These are phyloP conservation scores for Echium plantagineum DNA, from an alignment of 257 asterid species.

Conservation along the genomic window DNA sequence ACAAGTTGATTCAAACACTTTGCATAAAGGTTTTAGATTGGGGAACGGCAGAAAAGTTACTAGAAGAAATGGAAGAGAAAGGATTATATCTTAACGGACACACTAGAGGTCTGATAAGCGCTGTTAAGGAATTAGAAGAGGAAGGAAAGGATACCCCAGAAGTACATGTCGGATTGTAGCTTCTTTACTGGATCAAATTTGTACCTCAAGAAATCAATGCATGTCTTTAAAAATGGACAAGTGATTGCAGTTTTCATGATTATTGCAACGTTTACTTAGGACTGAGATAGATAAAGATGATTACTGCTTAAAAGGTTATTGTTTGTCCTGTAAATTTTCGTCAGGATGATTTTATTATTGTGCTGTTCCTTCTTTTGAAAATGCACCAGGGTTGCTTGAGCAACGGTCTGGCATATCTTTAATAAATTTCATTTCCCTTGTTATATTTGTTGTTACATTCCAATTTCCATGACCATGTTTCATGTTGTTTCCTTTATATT, in stretches of 20 bases:
- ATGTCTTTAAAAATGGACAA: background rate
- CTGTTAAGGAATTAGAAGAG: conserved; percentile 66
- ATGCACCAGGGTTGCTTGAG: background rate
- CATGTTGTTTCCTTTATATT: background rate
- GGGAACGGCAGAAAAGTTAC: conserved; percentile 61
- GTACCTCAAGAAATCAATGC: background rate
- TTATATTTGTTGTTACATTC: background rate
- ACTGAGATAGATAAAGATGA: conserved; percentile 1
- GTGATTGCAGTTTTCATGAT: background rate
- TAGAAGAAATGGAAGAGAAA: conserved; percentile 49
- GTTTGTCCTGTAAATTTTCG: background rate
- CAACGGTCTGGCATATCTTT: background rate
- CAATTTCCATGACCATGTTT: too few species aligned
- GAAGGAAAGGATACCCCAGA: conserved; percentile 26
- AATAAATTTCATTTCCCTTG: background rate
- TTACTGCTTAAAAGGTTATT: background rate
- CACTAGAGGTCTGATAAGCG: conserved; percentile 57
- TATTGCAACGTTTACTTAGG: background rate
- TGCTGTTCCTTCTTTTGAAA: background rate
- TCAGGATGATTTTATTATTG: background rate
- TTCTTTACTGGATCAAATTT: background rate
- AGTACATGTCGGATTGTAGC: conserved; percentile 12
- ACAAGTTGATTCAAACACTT: conserved; percentile 70
- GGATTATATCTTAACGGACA: conserved; percentile 58
- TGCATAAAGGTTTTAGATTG: conserved; percentile 79